A percentile compares a stretch with the other conserved stretches of the same genome.
Conservation (phyloP, 2,329 filamentous ascomycete genomes). For the Nannizziopsis barbatae region DNA sequence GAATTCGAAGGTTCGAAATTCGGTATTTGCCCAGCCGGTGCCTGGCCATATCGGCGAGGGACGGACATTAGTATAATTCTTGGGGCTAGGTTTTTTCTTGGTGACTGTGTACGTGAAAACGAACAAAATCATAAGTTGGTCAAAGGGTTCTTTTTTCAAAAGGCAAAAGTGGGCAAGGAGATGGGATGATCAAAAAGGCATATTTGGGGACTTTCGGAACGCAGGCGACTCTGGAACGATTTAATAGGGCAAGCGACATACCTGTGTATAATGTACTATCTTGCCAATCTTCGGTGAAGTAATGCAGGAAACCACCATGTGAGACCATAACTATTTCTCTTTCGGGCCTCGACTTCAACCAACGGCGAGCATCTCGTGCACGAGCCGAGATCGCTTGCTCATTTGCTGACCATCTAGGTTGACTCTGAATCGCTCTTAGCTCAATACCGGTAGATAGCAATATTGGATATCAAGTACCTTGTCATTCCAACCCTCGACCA, state of each 20-base stretch:
- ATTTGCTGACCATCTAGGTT: constrained; percentile 37
- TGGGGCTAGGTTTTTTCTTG: constrained; percentile 15
- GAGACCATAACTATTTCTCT: constrained; percentile 67
- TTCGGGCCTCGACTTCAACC: constrained; percentile 43
- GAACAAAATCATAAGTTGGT: constrained; percentile 7
- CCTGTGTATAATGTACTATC: constrained; percentile 42
- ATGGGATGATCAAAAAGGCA: background rate
- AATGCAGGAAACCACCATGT: constrained; percentile 76
- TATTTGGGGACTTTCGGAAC: background rate
- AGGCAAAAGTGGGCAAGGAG: background rate
- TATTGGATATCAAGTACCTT: constrained; percentile 41
- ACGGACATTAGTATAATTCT: constrained; percentile 17
- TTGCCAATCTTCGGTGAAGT: constrained; percentile 70
- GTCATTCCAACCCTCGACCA: constrained; percentile 59
- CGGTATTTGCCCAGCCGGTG: constrained; percentile 64
- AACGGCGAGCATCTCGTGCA: constrained; percentile 50
- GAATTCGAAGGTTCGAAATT: constrained; percentile 59
- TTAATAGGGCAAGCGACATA: constrained; percentile 19
- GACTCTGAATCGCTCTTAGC: constrained; percentile 16
- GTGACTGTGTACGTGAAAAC: constrained; percentile 15
- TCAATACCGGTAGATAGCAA: background rate
- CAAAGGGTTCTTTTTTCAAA: constrained; percentile 5
- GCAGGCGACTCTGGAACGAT: background rate
- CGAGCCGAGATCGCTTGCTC: constrained; percentile 47
- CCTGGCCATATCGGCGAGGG: constrained; percentile 35